Evolutionary conservation across 495 filamentous ascomycete species (phyloP), one percentile per base, ranked within the genome.

Genomic region (Ramalina peruviana): DNA sequence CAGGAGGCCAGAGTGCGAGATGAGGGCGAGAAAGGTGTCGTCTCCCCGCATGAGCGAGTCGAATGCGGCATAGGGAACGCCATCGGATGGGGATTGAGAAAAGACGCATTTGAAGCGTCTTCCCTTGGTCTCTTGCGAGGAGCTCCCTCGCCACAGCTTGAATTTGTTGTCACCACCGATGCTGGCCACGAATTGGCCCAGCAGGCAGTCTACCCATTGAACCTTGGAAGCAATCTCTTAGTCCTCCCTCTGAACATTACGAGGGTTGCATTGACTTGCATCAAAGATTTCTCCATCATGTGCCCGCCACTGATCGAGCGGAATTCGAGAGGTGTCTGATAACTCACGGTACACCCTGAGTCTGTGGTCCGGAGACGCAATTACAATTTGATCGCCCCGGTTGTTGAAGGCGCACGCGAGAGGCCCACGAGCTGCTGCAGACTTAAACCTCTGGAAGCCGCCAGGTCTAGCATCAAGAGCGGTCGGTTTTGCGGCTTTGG

Each of bases 201-300:
- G 73, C 53, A 72, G 77, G 9, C 78, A 77, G 1, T 75, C 75
- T 56, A 80, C 78, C 87, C 87, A 94, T 72, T 87, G 82, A 45
- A 88, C 78, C 86, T 89, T 49, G 25, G n/a, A 36, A 44, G 25
- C 30, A 33, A 0, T 15, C 26, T n/a, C 38, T 58, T 46, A 58
- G 19, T 19, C 36, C 36, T 39, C 16, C 20, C 7, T 20, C n/a
- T 15, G 16, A 37, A 53, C 19, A 43, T 17, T 6, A 41, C 46
- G 17, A 40, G 17, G 40, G 51, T 26, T 27, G 26, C 40, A 38
- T 43, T 26, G 23, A 54, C 72, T 66, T 72, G 88, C 88, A 73
- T 94, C 86, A 54, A 85, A 72, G 51, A 99, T 85, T 67, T 95
- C 92, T 23, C 86, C 86, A 56, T 85, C 82, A 61, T 99, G 92